Conservation (phyloP, 495 filamentous ascomycete genomes). For the Penicillium cosmopolitanum region DNA sequence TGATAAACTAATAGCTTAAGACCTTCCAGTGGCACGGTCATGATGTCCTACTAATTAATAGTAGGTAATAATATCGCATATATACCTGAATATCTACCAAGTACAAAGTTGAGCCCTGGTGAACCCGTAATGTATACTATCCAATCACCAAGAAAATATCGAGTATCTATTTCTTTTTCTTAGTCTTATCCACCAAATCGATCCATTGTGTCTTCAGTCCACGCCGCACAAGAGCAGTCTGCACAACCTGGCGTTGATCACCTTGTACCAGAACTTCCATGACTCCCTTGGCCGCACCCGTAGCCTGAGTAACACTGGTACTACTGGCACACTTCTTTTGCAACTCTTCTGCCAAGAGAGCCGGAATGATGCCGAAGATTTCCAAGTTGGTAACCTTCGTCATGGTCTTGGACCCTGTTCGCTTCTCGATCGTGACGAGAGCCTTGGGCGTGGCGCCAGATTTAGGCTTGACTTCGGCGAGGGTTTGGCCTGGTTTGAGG, state of each 20-base stretch:
- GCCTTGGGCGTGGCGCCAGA: constrained; percentile 64
- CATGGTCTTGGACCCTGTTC: constrained; percentile 70
- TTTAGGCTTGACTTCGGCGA: constrained; percentile 62
- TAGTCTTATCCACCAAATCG: constrained; percentile 70
- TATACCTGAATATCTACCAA: no score
- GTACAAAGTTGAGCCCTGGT: no score
- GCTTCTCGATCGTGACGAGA: constrained; percentile 61
- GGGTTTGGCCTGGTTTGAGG: constrained; percentile 55
- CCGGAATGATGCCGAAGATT: constrained; percentile 63
- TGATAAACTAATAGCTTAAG: no score
- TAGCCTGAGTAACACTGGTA: constrained; percentile 65
- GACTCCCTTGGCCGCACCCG: constrained; percentile 63
- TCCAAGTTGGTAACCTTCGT: constrained; percentile 68
- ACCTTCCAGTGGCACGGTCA: no score
- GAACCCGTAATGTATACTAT: neutral
- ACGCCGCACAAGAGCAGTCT: constrained; percentile 62
- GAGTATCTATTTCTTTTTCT: constrained; percentile 61
- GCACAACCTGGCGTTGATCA: constrained; percentile 63
- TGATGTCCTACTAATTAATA: no score
- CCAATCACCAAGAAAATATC: neutral
- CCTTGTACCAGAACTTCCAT: constrained; percentile 77
- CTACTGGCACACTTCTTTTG: constrained; percentile 73
- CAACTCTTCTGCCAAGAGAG: constrained; percentile 66
- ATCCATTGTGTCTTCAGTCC: constrained; percentile 64
- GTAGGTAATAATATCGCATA: no score